Conservation (phyloP, 768 basidiomycete genomes). For the Naganishia vishniacii region DNA sequence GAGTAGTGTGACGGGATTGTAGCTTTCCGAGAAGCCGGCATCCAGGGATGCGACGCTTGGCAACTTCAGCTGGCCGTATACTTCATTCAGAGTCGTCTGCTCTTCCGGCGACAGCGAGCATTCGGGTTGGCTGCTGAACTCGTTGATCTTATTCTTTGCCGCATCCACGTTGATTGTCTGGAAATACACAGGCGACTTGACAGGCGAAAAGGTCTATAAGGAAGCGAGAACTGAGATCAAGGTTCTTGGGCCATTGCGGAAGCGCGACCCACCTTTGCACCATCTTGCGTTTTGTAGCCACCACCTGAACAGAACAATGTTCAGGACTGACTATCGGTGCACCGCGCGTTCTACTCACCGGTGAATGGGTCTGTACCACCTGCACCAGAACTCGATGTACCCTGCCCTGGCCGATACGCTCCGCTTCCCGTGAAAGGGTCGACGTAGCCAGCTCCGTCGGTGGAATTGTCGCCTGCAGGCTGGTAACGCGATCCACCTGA, state of each 20-base stretch:
- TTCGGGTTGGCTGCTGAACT: constrained; percentile 65
- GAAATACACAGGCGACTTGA: constrained; percentile 63
- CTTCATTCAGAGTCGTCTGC: constrained; percentile 5
- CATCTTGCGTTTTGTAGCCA: neutral
- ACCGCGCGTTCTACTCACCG: neutral
- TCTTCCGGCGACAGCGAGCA: constrained; percentile 40
- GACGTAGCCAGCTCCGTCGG: constrained; percentile 58
- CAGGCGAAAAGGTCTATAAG: constrained; percentile 28
- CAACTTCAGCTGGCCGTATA: constrained; percentile 19
- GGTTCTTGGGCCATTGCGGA: neutral
- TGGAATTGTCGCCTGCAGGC: constrained; percentile 2
- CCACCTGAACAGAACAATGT: neutral
- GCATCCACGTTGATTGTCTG: constrained; percentile 65
- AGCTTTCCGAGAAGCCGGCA: constrained; percentile 29
- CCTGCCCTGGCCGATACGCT: constrained; percentile 47
- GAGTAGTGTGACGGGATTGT: constrained; percentile 31
- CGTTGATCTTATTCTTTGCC: constrained; percentile 62
- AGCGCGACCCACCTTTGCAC: constrained; percentile 4
- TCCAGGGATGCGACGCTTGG: neutral
- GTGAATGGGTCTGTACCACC: constrained; percentile 46
- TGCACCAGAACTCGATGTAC: neutral
- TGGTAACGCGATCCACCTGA: constrained; percentile 17
- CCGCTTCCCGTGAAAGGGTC: constrained; percentile 52
- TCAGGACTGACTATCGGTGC: neutral
- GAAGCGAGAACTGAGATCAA: neutral